These are phyloP conservation scores for Thalassiosira profunda DNA, from an alignment of 108 stramenopile genomes.

Conservation along the genomic window DNA sequence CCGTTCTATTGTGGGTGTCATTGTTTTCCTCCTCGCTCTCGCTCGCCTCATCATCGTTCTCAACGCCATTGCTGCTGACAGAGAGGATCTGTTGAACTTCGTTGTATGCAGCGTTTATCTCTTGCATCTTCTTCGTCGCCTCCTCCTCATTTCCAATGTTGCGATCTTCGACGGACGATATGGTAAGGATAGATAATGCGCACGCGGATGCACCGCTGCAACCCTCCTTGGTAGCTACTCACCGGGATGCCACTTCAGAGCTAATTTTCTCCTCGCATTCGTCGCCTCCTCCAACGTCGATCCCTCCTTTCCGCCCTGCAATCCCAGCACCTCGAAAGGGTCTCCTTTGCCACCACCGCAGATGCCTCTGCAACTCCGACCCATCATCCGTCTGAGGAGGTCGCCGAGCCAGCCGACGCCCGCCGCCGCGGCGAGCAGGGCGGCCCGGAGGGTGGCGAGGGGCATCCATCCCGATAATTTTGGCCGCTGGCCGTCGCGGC, in stretches of 20 bases:
- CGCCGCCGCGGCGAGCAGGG: no score
- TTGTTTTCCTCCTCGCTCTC: background rate
- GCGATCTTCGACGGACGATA: no score
- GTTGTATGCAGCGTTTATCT: conserved; percentile 8
- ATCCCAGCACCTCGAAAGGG: background rate
- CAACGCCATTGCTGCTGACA: background rate
- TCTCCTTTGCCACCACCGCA: background rate
- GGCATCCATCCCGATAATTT: no score
- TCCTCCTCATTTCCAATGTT: background rate
- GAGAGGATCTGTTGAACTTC: background rate
- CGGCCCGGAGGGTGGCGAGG: no score
- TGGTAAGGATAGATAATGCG: no score
- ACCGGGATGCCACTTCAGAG: background rate
- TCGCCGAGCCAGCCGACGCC: no score
- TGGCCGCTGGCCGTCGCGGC: no score
- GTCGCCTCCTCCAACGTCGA: background rate
- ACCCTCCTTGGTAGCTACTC: no score
- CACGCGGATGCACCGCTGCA: no score
- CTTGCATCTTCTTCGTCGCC: conserved; percentile 14
- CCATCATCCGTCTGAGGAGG: no score
- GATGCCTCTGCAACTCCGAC: no score
- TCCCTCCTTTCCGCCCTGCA: background rate
- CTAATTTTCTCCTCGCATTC: background rate
- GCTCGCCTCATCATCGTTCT: background rate
- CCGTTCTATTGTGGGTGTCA: background rate